A percentile compares a stretch with the other conserved stretches of the same genome.
These are phyloP conservation scores for Coemansia sp. DNA, from an alignment of 192 early-diverging fungal genomes.

Conservation along the genomic window DNA sequence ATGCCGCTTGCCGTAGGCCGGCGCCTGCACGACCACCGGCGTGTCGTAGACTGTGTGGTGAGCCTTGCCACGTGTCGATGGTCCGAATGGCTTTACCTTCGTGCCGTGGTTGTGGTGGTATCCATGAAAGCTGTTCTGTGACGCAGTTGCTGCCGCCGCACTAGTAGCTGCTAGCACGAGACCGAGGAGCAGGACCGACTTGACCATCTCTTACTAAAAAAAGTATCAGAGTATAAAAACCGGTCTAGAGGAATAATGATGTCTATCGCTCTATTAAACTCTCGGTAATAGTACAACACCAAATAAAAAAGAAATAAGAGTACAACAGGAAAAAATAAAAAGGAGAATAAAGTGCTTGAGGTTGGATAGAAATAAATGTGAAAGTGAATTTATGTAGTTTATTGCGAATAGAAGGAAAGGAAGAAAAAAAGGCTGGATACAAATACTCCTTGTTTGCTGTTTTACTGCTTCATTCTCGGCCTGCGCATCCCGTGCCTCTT, in stretches of 20 bases:
- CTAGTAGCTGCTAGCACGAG: constrained; percentile 29
- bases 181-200: constrained; percentile 30
- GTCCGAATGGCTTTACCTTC: constrained; percentile 45
- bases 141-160: constrained; percentile 17
- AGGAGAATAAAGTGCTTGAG: neutral
- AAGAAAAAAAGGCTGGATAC: neutral
- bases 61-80: constrained; percentile 18
- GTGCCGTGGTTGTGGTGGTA: constrained; percentile 46
- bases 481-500: neutral
- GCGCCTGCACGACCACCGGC: constrained; percentile 31
- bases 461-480: neutral
- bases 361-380: neutral
- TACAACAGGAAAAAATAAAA: neutral
- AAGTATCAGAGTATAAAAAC: constrained; percentile 17
- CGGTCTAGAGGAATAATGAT: constrained; percentile 23
- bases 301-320: neutral
- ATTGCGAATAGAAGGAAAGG: neutral
- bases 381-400: neutral
- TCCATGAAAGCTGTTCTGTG: constrained; percentile 44
- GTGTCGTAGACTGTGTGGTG: constrained; percentile 41
- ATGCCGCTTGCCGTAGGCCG: constrained; percentile 21
- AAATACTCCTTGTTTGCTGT: neutral
- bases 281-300: constrained; percentile 6
- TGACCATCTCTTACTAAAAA: constrained; percentile 36
- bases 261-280: constrained; percentile 21